Evolutionary conservation across 225 moss, liverwort and hornwort species (phyloP).

Genomic region (Bryoerythrophyllum caledonicum): DNA sequence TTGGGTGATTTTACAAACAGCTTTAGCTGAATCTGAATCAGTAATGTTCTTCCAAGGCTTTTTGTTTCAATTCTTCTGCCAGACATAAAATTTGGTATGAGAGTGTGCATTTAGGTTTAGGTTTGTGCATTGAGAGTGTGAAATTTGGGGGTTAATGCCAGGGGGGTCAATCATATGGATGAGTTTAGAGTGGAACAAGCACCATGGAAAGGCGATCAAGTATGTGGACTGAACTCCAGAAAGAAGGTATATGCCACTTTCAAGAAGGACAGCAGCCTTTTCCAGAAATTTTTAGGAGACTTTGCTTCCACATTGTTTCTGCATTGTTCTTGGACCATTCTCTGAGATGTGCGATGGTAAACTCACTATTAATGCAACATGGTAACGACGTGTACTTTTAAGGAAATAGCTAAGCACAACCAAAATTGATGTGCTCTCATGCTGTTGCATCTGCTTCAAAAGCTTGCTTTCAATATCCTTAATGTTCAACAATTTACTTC

Average conservation of each 20-base stretch:
- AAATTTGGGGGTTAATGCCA: slow-evolving; percentile 33
- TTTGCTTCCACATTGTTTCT: neutral
- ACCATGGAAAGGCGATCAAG: slow-evolving; percentile 25
- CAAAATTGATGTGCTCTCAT: no score
- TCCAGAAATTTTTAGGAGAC: neutral
- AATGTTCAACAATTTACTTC: no score
- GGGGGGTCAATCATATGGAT: slow-evolving; percentile 87
- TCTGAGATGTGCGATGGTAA: slow-evolving; percentile 10
- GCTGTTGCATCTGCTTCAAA: no score
- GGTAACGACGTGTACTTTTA: no score
- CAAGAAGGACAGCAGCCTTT: neutral
- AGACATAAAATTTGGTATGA: neutral
- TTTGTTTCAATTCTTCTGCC: no score
- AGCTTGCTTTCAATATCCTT: no score
- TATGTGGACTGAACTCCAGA: slow-evolving; percentile 21
- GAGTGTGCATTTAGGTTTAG: neutral
- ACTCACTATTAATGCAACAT: neutral
- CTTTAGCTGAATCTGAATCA: no score
- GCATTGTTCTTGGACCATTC: slow-evolving; percentile 25
- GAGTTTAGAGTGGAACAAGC: slow-evolving; percentile 72
- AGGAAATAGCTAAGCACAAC: no score
- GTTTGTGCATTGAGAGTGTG: slow-evolving; percentile 1
- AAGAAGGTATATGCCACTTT: neutral
- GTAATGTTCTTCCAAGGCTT: no score
- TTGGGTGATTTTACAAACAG: no score